These are phyloP conservation scores for Monosporascus sp. DNA, from an alignment of 2,329 filamentous ascomycete genomes.

Conservation along the genomic window DNA sequence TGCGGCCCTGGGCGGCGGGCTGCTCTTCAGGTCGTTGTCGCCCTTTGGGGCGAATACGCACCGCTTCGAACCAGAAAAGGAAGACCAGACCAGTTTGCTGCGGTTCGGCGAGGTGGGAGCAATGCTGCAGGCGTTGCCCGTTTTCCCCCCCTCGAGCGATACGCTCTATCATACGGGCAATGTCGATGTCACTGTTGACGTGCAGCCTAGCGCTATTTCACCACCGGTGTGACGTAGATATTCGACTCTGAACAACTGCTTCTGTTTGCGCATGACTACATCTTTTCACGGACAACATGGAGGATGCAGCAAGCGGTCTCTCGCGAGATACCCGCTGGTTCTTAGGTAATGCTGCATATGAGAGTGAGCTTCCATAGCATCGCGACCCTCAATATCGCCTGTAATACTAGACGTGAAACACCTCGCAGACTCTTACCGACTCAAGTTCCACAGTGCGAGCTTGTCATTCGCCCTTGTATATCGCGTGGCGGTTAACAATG, in stretches of 20 bases:
- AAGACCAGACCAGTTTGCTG: constrained; percentile 24
- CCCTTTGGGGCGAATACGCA: constrained; percentile 41
- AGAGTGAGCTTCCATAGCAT: too few species aligned
- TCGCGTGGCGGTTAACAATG: too few species aligned
- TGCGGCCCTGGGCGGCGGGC: constrained; percentile 29
- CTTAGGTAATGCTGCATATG: too few species aligned
- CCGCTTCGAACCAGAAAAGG: constrained; percentile 32
- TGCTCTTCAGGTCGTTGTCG: constrained; percentile 34
- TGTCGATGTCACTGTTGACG: constrained; percentile 8
- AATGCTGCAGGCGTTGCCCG: constrained; percentile 31
- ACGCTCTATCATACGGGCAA: constrained; percentile 6
- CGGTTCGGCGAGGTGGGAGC: constrained; percentile 43
- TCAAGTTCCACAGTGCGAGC: too few species aligned
- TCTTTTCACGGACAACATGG: too few species aligned
- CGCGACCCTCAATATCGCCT: too few species aligned
- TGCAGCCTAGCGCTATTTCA: background rate
- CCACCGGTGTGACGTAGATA: too few species aligned
- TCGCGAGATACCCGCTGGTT: too few species aligned
- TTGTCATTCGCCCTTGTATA: too few species aligned
- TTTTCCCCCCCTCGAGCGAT: constrained; percentile 4
- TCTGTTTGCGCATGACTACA: background rate
- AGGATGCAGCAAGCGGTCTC: too few species aligned
- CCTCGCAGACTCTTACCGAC: too few species aligned
- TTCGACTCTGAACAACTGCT: background rate
- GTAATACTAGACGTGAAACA: too few species aligned